Conservation (phyloP, 2,329 filamentous ascomycete species). For the Aspergillus fumigatus region DNA sequence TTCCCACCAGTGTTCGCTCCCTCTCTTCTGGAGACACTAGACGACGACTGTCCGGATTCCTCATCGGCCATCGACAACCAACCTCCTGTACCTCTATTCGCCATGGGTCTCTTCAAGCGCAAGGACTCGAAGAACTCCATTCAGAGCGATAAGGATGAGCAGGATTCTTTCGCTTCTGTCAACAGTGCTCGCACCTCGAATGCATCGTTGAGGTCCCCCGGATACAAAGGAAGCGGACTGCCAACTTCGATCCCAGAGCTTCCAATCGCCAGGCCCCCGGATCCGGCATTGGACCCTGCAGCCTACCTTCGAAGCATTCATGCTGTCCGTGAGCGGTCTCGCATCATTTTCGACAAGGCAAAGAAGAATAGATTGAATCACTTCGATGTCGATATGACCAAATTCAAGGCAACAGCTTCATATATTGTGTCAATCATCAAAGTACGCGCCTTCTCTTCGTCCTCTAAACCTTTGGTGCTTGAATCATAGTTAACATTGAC, state of each 20-base stretch:
- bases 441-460: conserved; percentile 47
- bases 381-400: conserved; percentile 82
- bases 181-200: conserved; percentile 43
- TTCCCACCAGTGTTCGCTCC: neutral
- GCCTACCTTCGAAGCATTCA: conserved; percentile 88
- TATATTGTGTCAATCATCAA: conserved; percentile 95
- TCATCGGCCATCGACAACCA: conserved; percentile 1
- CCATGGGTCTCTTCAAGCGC: conserved; percentile 45
- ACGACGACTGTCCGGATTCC: conserved; percentile 1
- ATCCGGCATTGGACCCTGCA: conserved; percentile 81
- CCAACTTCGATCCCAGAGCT: conserved; percentile 63
- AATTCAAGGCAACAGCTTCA: conserved; percentile 75
- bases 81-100: conserved; percentile 5
- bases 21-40: conserved; percentile 2
- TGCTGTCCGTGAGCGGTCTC: conserved; percentile 76
- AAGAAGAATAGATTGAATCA: conserved; percentile 72
- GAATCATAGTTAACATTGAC: conserved; percentile 5
- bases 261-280: conserved; percentile 76
- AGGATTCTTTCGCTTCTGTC: conserved; percentile 36
- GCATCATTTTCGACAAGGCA: conserved; percentile 70
- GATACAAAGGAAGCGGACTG: conserved; percentile 44
- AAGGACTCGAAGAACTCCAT: conserved; percentile 41
- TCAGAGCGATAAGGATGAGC: conserved; percentile 36
- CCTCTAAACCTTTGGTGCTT: conserved; percentile 5
- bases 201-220: conserved; percentile 48